These are phyloP conservation scores for Globisporangium sylvaticum DNA, from an alignment of 352 stramenopile genomes.

Conservation along the genomic window DNA sequence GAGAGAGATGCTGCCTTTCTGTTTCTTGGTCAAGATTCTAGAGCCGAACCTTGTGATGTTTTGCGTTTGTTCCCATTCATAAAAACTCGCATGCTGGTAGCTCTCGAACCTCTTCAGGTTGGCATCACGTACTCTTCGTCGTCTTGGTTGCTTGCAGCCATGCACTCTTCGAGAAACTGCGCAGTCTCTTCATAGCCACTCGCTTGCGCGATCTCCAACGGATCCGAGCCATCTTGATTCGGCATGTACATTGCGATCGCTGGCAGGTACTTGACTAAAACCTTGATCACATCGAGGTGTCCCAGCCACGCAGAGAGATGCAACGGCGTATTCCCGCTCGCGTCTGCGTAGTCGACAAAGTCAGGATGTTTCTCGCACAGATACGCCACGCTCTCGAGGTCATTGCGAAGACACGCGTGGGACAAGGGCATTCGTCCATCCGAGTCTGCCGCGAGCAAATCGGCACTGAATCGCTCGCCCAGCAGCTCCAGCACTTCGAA, in stretches of 20 bases:
- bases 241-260: constrained; percentile 46
- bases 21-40: not conserved
- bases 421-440: constrained; percentile 58
- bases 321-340: constrained; percentile 59
- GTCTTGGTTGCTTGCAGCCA: not conserved
- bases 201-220: constrained; percentile 35
- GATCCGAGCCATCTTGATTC: constrained; percentile 46
- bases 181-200: constrained; percentile 23
- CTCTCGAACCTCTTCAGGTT: not conserved
- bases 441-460: constrained; percentile 47
- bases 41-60: not conserved
- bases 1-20: not conserved
- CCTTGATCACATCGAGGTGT: constrained; percentile 21
- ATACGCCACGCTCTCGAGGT: constrained; percentile 46
- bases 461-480: constrained; percentile 33
- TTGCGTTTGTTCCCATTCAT: not conserved
- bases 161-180: constrained; percentile 18
- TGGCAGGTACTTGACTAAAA: constrained; percentile 37
- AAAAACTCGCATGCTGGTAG: not conserved
- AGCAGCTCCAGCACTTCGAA: constrained; percentile 33
- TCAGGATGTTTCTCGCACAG: constrained; percentile 48
- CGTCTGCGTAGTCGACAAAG: constrained; percentile 69
- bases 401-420: constrained; percentile 53
- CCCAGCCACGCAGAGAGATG: constrained; percentile 55
- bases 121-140: not conserved